These are phyloP conservation scores for Ophiostoma sp. DNA, from an alignment of 2,329 filamentous ascomycete genomes.

Conservation along the genomic window DNA sequence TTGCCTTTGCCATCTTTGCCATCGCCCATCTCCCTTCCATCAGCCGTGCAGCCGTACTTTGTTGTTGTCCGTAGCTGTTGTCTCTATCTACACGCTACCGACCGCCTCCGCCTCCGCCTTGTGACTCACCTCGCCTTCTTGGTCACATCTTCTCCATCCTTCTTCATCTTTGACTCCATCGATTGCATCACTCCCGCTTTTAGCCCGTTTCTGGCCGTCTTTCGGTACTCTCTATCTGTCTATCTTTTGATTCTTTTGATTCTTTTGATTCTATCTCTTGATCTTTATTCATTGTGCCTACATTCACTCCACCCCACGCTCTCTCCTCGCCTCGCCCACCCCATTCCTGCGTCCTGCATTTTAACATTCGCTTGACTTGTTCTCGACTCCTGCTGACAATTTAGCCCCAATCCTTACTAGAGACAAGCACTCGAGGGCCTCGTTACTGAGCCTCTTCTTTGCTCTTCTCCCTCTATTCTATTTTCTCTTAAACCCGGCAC, in stretches of 20 bases:
- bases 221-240: not conserved
- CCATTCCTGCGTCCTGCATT: not conserved
- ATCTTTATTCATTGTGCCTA: not conserved
- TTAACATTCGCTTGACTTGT: not conserved
- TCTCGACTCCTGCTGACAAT: not conserved
- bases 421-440: not conserved
- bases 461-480: not conserved
- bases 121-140: conserved; percentile 5
- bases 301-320: not conserved
- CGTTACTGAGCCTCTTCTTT: not conserved
- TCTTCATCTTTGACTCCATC: not conserved
- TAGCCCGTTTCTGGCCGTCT: not conserved
- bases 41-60: not conserved
- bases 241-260: not conserved
- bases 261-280: not conserved
- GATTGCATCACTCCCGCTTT: conserved; percentile 2
- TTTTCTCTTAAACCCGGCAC: not conserved
- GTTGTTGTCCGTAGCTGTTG: not conserved
- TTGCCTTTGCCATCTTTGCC: not conserved
- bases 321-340: not conserved
- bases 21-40: not conserved
- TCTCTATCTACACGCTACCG: not conserved
- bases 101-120: not conserved
- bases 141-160: conserved; percentile 17
- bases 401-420: not conserved